Percentiles rank a stretch among this genome's conserved stretches.
Evolutionary conservation across 2,329 filamentous ascomycete species (phyloP).

Genomic region (Chrysoporthe cubensis): DNA sequence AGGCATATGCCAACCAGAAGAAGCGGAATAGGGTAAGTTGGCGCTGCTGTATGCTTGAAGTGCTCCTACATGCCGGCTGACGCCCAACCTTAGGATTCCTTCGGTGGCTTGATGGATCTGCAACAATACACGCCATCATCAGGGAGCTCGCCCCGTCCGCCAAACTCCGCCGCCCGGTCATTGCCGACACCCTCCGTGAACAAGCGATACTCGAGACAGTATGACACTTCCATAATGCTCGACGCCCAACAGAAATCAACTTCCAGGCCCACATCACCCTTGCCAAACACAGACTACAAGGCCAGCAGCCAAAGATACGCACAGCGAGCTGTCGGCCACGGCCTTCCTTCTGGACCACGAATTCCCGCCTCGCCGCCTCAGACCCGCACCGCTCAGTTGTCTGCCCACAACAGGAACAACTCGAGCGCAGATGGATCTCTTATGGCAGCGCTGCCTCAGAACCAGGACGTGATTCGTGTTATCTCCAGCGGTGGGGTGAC

Average conservation of each 20-base stretch:
- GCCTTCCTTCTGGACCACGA: slow-evolving; percentile 53
- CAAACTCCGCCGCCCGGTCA: slow-evolving; percentile 56
- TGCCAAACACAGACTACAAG: slow-evolving; percentile 60
- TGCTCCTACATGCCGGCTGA: slow-evolving; percentile 22
- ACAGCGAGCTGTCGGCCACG: slow-evolving; percentile 44
- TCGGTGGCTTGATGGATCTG: slow-evolving; percentile 73
- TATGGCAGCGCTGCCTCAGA: slow-evolving; percentile 81
- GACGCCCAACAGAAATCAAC: slow-evolving; percentile 53
- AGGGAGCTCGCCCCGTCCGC: slow-evolving; percentile 62
- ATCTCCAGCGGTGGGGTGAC: slow-evolving; percentile 91
- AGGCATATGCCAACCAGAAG: slow-evolving; percentile 75
- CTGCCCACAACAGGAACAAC: slow-evolving; percentile 73
- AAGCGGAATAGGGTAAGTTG: slow-evolving; percentile 80
- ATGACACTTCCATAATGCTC: slow-evolving; percentile 52
- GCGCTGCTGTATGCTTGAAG: background rate
- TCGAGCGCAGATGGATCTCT: slow-evolving; percentile 85
- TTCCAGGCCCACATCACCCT: slow-evolving; percentile 74
- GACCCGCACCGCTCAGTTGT: slow-evolving; percentile 61
- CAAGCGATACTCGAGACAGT: slow-evolving; percentile 68
- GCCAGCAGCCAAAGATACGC: slow-evolving; percentile 61
- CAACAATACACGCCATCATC: slow-evolving; percentile 61
- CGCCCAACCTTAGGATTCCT: slow-evolving; percentile 67
- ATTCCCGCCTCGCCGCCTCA: slow-evolving; percentile 67
- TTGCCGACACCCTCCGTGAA: slow-evolving; percentile 52
- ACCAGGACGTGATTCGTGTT: slow-evolving; percentile 88